Conservation (phyloP, 139 green algal genomes). For the Micromonas pusilla region DNA sequence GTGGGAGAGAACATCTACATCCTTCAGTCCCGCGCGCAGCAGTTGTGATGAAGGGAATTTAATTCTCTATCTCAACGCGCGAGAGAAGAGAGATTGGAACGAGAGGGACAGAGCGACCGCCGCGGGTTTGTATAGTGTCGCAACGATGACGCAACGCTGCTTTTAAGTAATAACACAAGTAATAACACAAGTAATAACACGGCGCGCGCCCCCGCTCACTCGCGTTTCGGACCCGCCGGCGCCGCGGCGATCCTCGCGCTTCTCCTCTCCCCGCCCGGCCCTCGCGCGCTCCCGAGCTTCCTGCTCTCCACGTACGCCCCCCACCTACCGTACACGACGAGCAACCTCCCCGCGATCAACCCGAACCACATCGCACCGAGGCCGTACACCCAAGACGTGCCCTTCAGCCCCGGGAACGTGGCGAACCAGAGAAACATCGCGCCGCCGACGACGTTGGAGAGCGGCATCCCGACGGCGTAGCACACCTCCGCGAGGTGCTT, state of each 20-base stretch:
- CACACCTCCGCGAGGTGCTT: not conserved
- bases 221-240: too few species aligned
- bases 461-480: not conserved
- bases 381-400: not conserved
- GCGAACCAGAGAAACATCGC: not conserved
- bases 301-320: not conserved
- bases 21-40: constrained; percentile 12
- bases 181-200: too few species aligned
- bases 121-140: too few species aligned
- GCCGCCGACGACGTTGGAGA: not conserved
- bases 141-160: too few species aligned
- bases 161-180: too few species aligned
- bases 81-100: not conserved
- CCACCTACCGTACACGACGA: not conserved
- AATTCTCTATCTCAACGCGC: not conserved
- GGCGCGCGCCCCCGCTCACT: too few species aligned
- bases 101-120: not conserved
- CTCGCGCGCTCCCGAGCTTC: too few species aligned
- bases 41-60: too few species aligned
- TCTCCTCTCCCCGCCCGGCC: too few species aligned
- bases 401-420: not conserved
- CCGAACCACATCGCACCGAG: not conserved
- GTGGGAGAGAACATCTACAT: constrained; percentile 24
- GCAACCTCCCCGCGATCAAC: not conserved
- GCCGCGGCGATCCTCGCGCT: too few species aligned